Evolutionary conservation across 1,284 basidiomycete genomes (phyloP), one percentile per base, ranked within the genome.

Genomic region (Puccinia novopanici): DNA sequence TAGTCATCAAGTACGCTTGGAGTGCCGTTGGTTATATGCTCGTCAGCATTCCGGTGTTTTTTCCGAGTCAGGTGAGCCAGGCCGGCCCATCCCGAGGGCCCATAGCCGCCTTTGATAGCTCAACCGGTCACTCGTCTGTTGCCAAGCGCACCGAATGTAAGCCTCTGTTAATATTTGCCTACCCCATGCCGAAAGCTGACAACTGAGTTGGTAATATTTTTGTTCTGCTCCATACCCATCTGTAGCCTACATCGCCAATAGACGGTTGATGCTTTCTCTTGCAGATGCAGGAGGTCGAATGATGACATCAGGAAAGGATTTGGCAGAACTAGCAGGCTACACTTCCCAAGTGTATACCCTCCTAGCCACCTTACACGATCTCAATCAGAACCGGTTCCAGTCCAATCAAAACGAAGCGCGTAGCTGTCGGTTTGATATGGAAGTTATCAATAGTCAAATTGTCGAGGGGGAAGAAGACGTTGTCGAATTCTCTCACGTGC

Each of bases 1-100:
- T 93, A 83, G 91, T 96, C 12, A 94, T 95, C 88, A 95, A 96
- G 86, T 96, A 96, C 85, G 87, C 93, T 13, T 96, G 94, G 94
- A 94, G 92, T 30, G 94, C 93, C 0, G 91, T 91, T 9, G 94
- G 94, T 0, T 96, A 95, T 85, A 90, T 89, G 6, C 88, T 97
- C 40, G 96, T 96, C 84, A 93, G 93, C 4, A 91, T 96, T 9
- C 94, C 94, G 0, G 89, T 95, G 22, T 87, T 95, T 67, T 91
- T 74, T 24, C 77, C 77, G 15, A 80, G 74, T 30, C 71, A 74
- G 63, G 34, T 37, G 24, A 55, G 63, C 30, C 3, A 52, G 48
- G 34, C 27, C 48, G 63, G 19, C 75, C 63, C 45, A 65, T 45
- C 59, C 13, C 57, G 57, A 27, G 57, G 57, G 10, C 75, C 61